Conservation (phyloP, 257 asterid genomes). For the Oldenlandia corymbosa region DNA sequence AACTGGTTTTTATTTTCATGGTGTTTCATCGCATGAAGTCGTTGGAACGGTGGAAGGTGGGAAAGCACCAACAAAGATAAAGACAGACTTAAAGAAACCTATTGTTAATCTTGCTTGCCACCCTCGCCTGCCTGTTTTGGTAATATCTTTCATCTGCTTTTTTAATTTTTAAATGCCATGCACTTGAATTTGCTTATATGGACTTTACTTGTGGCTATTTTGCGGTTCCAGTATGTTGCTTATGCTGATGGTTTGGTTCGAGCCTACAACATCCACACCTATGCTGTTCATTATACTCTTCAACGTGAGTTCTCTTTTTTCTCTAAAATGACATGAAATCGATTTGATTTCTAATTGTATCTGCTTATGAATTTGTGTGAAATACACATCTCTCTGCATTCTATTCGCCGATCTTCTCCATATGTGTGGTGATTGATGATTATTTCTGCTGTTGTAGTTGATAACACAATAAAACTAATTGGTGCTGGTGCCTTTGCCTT, state of each 20-base stretch:
- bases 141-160: conserved; percentile 28
- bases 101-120: conserved; percentile 96
- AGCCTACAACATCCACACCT: conserved; percentile 89
- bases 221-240: conserved; percentile 82
- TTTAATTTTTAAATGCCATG: neutral
- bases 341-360: neutral
- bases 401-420: neutral
- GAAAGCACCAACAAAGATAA: conserved; percentile 94
- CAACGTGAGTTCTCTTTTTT: conserved; percentile 58
- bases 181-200: conserved; percentile 8
- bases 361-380: no score
- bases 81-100: conserved; percentile 99
- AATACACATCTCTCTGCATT: no score
- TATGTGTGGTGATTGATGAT: conserved; percentile 3
- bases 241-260: conserved; percentile 96
- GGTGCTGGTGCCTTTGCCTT: conserved; percentile 99
- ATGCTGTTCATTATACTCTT: conserved; percentile 89
- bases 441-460: conserved; percentile 51
- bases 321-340: neutral
- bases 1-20: conserved; percentile 20
- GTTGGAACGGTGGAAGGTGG: conserved; percentile 99
- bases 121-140: conserved; percentile 98
- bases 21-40: conserved; percentile 46
- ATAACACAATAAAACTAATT: conserved; percentile 88
- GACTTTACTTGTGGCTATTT: conserved; percentile 22